Evolutionary conservation across 129 eudicot species (phyloP).

Genomic region (Deinandra increscens): DNA sequence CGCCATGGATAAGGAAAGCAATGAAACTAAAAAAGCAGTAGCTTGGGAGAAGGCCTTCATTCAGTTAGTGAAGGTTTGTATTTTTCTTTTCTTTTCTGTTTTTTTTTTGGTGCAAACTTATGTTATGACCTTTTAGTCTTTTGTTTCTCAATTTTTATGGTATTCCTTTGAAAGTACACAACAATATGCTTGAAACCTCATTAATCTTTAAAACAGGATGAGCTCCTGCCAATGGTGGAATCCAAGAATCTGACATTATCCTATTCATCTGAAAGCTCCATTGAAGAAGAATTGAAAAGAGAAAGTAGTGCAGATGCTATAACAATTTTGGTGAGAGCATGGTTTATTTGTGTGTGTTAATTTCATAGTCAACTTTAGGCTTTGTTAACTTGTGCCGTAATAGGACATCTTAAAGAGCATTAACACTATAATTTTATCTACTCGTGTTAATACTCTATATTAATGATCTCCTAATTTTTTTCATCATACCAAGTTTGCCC

Average conservation of each 20-base stretch:
- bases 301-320: conserved; percentile 97
- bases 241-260: conserved; percentile 76
- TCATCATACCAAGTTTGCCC: neutral
- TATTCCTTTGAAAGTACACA: neutral
- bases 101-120: conserved; percentile 9
- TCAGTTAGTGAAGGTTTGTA: conserved; percentile 75
- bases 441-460: neutral
- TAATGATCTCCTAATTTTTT: neutral
- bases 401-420: neutral
- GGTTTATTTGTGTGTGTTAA: conserved; percentile 3
- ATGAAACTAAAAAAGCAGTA: conserved; percentile 66
- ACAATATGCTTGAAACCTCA: neutral
- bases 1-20: conserved; percentile 70
- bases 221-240: conserved; percentile 81
- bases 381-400: neutral
- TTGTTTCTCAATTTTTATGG: neutral
- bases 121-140: neutral
- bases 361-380: neutral
- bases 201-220: conserved; percentile 56
- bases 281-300: conserved; percentile 95
- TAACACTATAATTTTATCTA: neutral
- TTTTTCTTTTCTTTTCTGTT: neutral
- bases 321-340: conserved; percentile 67
- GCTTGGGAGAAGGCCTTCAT: conserved; percentile 99
- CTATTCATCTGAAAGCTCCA: conserved; percentile 94